These are phyloP conservation scores for Cryptococcus floricola DNA, from an alignment of 1,284 basidiomycete species.

Conservation along the genomic window DNA sequence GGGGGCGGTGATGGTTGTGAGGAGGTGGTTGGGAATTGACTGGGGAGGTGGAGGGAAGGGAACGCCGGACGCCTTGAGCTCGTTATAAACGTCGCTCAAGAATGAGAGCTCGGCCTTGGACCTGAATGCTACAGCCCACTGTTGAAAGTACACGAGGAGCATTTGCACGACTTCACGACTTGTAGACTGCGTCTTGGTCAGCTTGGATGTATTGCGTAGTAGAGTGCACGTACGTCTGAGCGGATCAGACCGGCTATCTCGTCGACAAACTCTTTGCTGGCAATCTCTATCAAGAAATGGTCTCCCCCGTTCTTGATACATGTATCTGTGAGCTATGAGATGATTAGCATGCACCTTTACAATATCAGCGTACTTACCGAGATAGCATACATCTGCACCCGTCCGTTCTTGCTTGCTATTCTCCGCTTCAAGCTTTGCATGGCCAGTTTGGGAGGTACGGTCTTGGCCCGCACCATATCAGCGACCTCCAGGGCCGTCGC, in stretches of 20 bases:
- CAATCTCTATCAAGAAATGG: slow-evolving; percentile 76
- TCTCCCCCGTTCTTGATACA: slow-evolving; percentile 99
- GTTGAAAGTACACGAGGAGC: slow-evolving; percentile 76
- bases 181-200: slow-evolving; percentile 47
- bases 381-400: slow-evolving; percentile 84
- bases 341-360: neutral
- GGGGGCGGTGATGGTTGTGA: slow-evolving; percentile 57
- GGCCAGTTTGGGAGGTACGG: slow-evolving; percentile 76
- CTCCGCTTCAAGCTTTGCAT: slow-evolving; percentile 85
- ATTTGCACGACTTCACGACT: slow-evolving; percentile 81
- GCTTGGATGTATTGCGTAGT: neutral
- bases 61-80: slow-evolving; percentile 67
- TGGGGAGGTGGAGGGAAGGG: slow-evolving; percentile 46
- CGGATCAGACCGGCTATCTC: slow-evolving; percentile 53
- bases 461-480: slow-evolving; percentile 92
- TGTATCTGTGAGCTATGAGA: slow-evolving; percentile 71
- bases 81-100: slow-evolving; percentile 73
- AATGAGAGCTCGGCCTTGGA: slow-evolving; percentile 71
- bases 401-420: slow-evolving; percentile 90
- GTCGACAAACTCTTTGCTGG: slow-evolving; percentile 89
- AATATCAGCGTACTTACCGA: slow-evolving; percentile 57
- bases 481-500: slow-evolving; percentile 92
- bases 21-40: slow-evolving; percentile 32
- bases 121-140: slow-evolving; percentile 89
- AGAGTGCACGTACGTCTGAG: slow-evolving; percentile 47